Conservation (phyloP, 176 grass and related monocot species). For the Poa pratensis region DNA sequence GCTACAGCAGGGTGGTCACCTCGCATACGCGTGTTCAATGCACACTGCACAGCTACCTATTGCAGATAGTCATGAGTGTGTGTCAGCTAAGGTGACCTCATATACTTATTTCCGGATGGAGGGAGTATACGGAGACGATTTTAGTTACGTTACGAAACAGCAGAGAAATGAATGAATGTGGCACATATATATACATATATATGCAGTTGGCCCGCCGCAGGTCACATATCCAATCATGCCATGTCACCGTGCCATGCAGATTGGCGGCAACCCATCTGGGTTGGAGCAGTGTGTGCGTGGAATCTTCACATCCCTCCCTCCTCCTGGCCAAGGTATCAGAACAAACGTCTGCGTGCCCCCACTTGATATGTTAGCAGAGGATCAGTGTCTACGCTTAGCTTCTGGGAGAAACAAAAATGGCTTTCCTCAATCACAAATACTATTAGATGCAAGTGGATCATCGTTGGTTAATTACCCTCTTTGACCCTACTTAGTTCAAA, state of each 20-base stretch:
- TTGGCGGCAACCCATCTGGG: slow-evolving; percentile 22
- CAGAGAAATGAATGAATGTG: neutral
- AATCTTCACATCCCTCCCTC: neutral
- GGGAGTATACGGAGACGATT: neutral
- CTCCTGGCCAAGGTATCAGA: too few species aligned
- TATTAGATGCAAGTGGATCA: too few species aligned
- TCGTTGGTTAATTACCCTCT: too few species aligned
- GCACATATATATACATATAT: neutral
- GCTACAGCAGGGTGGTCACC: neutral
- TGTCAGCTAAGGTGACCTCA: neutral
- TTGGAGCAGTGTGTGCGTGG: neutral
- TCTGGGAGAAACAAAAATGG: too few species aligned
- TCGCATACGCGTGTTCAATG: neutral
- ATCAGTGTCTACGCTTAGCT: too few species aligned
- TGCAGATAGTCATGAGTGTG: neutral
- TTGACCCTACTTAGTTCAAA: too few species aligned
- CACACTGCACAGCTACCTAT: neutral
- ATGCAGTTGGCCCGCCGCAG: neutral
- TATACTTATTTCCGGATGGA: neutral
- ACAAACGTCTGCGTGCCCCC: too few species aligned
- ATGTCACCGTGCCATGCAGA: neutral
- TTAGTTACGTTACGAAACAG: neutral
- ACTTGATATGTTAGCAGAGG: too few species aligned
- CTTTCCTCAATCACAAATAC: too few species aligned
- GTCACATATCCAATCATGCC: slow-evolving; percentile 12